Percentiles rank a stretch among this genome's conserved stretches.
Conservation (phyloP, 495 filamentous ascomycete genomes). For the Aspergillus asperescens region DNA sequence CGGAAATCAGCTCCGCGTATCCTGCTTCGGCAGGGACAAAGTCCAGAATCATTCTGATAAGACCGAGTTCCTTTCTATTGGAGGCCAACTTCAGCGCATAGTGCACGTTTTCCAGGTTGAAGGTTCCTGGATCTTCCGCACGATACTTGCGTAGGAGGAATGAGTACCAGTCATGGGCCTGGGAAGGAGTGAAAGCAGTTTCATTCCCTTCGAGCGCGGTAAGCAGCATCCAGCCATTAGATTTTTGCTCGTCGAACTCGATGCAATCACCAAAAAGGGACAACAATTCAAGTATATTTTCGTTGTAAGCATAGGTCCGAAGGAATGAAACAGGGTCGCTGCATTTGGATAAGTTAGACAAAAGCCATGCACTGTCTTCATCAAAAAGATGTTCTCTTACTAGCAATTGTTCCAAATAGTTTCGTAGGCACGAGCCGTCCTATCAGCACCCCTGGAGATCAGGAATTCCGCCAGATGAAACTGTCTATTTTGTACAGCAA, state of each 20-base stretch:
- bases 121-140: neutral
- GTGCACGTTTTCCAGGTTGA: no score
- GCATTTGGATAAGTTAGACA: neutral
- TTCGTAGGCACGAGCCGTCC: neutral
- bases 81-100: neutral
- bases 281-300: neutral
- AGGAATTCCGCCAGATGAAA: neutral
- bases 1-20: neutral
- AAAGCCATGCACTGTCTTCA: no score
- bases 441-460: neutral
- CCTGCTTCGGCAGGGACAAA: neutral
- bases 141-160: neutral
- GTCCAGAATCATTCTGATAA: neutral
- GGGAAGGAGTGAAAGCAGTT: neutral
- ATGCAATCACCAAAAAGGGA: slow-evolving; percentile 1
- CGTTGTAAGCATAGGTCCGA: no score
- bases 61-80: neutral
- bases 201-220: neutral
- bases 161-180: neutral
- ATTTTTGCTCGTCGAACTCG: neutral
- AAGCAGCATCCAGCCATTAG: neutral
- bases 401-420: neutral
- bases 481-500: neutral
- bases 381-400: neutral
- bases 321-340: neutral